A percentile compares a stretch with the other conserved stretches of the same genome.
These are phyloP conservation scores for Solanum appendiculatum DNA, from an alignment of 257 asterid genomes.

Conservation along the genomic window DNA sequence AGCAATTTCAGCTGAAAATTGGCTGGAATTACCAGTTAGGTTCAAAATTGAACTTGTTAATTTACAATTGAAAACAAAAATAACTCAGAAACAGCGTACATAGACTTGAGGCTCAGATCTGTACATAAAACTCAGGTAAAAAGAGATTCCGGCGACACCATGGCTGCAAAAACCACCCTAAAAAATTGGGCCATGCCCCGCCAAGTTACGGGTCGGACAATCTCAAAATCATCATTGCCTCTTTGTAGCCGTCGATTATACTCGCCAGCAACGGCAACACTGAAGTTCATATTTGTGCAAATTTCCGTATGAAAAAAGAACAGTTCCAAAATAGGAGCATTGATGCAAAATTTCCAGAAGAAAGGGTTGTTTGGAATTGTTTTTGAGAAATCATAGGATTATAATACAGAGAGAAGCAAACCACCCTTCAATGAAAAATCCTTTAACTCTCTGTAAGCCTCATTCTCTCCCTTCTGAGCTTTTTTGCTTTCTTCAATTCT, in stretches of 20 bases:
- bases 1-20: not conserved
- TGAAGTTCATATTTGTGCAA: not conserved
- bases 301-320: not conserved
- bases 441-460: not conserved
- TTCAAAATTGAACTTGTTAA: not conserved
- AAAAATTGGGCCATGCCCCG: no score
- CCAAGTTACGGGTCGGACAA: no score
- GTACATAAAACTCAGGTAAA: not conserved
- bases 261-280: not conserved
- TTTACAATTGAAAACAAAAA: no score
- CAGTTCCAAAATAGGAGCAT: not conserved
- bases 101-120: not conserved
- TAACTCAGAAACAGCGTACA: not conserved
- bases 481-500: not conserved
- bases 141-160: not conserved
- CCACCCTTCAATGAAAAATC: conserved; percentile 29
- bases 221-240: conserved; percentile 15
- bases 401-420: conserved; percentile 33
- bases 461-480: not conserved
- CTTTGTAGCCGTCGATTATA: not conserved
- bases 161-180: no score
- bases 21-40: not conserved
- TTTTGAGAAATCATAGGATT: conserved; percentile 7
- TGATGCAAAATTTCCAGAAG: not conserved
- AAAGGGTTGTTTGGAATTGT: conserved; percentile 6